Conservation (phyloP, 2,329 filamentous ascomycete species). For the Akanthomyces muscarius region DNA sequence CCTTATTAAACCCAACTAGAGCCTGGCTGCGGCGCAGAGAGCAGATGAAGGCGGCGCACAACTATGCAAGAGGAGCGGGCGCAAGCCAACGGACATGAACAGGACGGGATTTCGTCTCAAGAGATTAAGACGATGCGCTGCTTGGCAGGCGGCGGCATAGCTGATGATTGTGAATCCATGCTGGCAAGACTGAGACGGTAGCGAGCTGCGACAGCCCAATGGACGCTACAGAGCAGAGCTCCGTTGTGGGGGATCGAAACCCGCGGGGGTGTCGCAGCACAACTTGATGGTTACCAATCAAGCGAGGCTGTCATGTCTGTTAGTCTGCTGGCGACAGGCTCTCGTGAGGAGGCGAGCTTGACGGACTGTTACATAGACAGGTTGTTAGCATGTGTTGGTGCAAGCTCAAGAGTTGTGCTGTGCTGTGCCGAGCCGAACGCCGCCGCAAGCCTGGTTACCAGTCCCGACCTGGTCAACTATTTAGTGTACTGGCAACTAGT, state of each 20-base stretch:
- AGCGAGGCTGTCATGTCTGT: background rate
- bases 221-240: conserved; percentile 1
- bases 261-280: conserved; percentile 9
- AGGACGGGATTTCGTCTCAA: conserved; percentile 6
- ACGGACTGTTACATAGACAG: background rate
- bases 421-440: conserved; percentile 10
- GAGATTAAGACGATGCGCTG: conserved; percentile 9
- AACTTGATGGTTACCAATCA: background rate
- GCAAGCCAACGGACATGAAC: conserved; percentile 8
- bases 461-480: background rate
- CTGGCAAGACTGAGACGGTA: conserved; percentile 12
- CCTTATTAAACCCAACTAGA: background rate
- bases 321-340: background rate
- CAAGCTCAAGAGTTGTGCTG: conserved; percentile 6
- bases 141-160: background rate
- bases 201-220: conserved; percentile 9
- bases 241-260: conserved; percentile 19
- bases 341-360: background rate
- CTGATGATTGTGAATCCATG: conserved; percentile 1
- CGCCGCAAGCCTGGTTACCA: background rate
- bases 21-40: background rate
- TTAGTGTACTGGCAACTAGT: background rate
- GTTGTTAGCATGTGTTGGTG: conserved; percentile 17
- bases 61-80: conserved; percentile 3
- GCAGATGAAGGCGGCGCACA: background rate